Base-by-base conservation (phyloP, 116 monocot genomes). In the Thalassia testudinum region DNA sequence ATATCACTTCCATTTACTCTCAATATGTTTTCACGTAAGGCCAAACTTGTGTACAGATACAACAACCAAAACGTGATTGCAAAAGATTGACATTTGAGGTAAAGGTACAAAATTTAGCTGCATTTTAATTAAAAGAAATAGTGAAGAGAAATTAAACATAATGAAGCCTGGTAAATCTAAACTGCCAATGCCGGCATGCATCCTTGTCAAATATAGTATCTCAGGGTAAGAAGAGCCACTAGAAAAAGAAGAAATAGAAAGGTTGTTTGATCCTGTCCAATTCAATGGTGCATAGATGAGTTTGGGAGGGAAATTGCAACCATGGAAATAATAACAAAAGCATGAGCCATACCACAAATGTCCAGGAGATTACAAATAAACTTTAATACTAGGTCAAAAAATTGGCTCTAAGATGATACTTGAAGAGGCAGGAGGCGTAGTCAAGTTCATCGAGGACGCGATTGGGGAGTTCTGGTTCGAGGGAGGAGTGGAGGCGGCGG, bases 391-490 rank as follows among this genome's bases (percentile, higher is more conserved):
- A 5, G 10, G 10, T 5, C n/a, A 34, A 10, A 34, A 34, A 34
- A 5, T 5, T 5, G 30, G 6, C 3, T 10, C 3, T 5, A 34
- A 34, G 30, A 34, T 5, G 30, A 34, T 34, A 34, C 3, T 10
- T 34, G 19, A 88, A 60, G 21, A 87, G 26, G 45, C 73, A 76
- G 26, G 50, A 72, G 15, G 85, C 81, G 40, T 74, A 64, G 54
- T 53, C 61, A 38, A 95, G 60, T 8, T 88, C 95, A 27, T 88
- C 95, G 27, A 78, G 78, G 52, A 85, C n/a, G n/a, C n/a, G n/a
- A n/a, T n/a, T n/a, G n/a, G n/a, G 43, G 85, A 88, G 5, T n/a
- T 45, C 18, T 2, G 19, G 4, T 13, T 1, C 7, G 18, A 13
- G 5, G 45, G 45, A 24, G 22, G 50, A 50, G 50, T 3, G 69